A percentile compares a stretch with the other conserved stretches of the same genome.
phyloP scores from a whole-genome alignment of 2,329 filamentous ascomycete species.

The Penicillium frequentans region DNA sequence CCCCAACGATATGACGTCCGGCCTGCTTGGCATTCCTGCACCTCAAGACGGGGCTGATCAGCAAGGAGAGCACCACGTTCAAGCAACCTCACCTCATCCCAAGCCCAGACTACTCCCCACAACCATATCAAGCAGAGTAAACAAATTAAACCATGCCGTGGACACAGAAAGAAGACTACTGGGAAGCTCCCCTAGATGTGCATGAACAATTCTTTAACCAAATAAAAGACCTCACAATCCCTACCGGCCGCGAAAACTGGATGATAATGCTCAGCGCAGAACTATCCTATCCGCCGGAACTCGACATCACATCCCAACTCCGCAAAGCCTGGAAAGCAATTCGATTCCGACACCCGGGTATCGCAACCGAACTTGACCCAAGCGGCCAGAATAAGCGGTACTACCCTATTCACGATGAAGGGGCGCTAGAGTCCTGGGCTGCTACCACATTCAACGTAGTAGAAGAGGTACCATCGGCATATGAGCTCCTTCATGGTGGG shows the following conservation, averaged over 20 bases:
- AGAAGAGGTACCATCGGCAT: neutral
- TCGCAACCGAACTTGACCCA: neutral
- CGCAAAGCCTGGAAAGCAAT: neutral
- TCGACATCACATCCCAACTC: neutral
- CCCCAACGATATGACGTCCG: neutral
- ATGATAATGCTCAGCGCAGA: neutral
- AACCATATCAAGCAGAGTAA: neutral
- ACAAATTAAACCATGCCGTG: neutral
- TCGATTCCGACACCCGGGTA: neutral
- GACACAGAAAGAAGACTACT: neutral
- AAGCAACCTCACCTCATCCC: neutral
- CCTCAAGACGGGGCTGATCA: neutral
- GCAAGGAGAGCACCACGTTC: neutral
- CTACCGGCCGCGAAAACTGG: neutral
- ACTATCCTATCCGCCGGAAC: neutral
- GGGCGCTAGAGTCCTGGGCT: neutral
- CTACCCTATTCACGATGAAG: neutral
- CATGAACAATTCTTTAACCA: neutral
- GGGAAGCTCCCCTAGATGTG: neutral
- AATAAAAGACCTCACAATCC: neutral
- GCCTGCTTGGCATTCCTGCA: neutral
- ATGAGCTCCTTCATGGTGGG: neutral
- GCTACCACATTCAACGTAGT: neutral
- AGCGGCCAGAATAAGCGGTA: neutral
- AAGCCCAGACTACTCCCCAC: neutral